These are phyloP conservation scores for Emericellopsis cladophorae DNA, from an alignment of 2,329 filamentous ascomycete genomes.

Conservation along the genomic window DNA sequence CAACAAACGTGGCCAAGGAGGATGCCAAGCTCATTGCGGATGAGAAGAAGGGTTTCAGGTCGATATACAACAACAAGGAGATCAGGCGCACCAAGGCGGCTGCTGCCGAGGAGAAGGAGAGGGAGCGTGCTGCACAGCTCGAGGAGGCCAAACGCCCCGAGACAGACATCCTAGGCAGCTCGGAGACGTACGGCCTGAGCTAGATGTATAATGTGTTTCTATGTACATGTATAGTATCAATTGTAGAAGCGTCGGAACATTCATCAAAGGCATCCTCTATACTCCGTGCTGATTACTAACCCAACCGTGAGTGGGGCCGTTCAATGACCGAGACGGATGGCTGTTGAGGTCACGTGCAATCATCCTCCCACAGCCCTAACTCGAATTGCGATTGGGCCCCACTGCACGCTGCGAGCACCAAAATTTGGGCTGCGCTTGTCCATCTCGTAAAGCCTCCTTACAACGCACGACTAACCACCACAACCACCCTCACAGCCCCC, in stretches of 20 bases:
- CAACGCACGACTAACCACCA: constrained; percentile 8
- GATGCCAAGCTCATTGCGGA: constrained; percentile 19
- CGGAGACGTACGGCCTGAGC: constrained; percentile 19
- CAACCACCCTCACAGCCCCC: constrained; percentile 1
- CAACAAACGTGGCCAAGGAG: constrained; percentile 22
- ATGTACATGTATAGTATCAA: too few relatives aligned
- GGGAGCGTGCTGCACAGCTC: too few relatives aligned
- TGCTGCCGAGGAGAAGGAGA: too few relatives aligned
- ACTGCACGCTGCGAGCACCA: constrained; percentile 1
- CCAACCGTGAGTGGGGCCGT: neutral
- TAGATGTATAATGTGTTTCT: too few relatives aligned
- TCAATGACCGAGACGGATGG: neutral
- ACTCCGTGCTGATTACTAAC: too few relatives aligned
- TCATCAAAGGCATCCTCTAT: too few relatives aligned
- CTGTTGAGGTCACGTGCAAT: neutral
- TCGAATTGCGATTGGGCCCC: constrained; percentile 1
- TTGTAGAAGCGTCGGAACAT: too few relatives aligned
- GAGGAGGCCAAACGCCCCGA: constrained; percentile 26
- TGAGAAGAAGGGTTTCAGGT: neutral
- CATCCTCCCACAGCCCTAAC: constrained; percentile 1
- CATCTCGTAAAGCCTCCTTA: neutral
- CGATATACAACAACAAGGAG: neutral
- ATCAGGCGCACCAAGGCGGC: neutral
- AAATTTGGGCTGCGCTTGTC: neutral
- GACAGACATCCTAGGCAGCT: constrained; percentile 30